Evolutionary conservation across 2,329 filamentous ascomycete genomes (phyloP).

Genomic region (Aspergillus oerlinghausenensis): DNA sequence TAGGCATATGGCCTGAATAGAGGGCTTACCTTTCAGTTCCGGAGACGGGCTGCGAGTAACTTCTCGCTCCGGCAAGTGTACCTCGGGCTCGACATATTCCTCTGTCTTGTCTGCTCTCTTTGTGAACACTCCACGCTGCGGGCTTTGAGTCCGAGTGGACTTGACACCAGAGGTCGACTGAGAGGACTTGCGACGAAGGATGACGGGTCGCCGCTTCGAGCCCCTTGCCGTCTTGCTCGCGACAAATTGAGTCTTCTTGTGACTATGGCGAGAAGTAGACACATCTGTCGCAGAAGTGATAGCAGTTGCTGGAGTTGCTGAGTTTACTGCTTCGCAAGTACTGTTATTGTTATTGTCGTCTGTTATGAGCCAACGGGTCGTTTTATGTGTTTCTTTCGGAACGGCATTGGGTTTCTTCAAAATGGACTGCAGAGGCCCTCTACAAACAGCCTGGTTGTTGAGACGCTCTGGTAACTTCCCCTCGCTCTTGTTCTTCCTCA

Average conservation of each 20-base stretch:
- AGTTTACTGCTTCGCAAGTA: constrained; percentile 23
- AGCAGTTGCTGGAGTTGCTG: constrained; percentile 21
- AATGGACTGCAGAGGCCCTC: constrained; percentile 30
- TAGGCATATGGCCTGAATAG: background rate
- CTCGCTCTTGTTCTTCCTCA: background rate
- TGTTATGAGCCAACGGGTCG: constrained; percentile 29
- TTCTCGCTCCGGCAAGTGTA: background rate
- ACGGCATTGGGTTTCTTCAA: constrained; percentile 34
- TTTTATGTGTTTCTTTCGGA: constrained; percentile 23
- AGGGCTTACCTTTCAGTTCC: background rate
- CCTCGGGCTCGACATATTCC: background rate
- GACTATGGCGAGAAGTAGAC: constrained; percentile 10
- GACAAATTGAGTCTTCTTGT: constrained; percentile 27
- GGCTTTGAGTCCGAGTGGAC: constrained; percentile 11
- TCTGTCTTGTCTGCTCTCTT: constrained; percentile 1
- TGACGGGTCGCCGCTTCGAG: constrained; percentile 27
- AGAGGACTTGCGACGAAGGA: constrained; percentile 34
- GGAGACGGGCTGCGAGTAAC: no score
- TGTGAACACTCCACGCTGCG: constrained; percentile 2
- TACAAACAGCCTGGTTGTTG: background rate
- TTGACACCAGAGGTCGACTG: constrained; percentile 23
- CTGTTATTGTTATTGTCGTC: constrained; percentile 20
- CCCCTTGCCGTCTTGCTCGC: constrained; percentile 22
- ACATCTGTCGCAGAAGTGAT: constrained; percentile 9
- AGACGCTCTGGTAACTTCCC: background rate